Conservation (phyloP, 352 stramenopile genomes). For the Globisporangium emineosum region DNA sequence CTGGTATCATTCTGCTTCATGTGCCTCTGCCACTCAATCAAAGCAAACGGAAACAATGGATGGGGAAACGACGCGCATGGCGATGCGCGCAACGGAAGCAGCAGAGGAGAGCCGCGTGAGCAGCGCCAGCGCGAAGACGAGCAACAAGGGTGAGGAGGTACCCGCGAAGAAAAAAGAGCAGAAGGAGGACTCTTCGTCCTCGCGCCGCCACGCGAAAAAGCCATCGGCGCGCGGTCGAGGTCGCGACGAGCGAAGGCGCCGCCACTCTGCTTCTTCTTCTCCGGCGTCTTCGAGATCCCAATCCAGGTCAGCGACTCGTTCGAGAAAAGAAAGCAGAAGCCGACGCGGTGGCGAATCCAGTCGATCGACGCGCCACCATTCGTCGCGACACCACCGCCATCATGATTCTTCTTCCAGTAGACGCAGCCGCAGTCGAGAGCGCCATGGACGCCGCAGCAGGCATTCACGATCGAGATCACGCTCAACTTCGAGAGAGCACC, state of each 20-base stretch:
- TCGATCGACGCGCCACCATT: conserved; percentile 7
- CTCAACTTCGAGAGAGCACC: conserved; percentile 22
- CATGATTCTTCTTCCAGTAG: conserved; percentile 7
- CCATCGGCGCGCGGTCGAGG: neutral
- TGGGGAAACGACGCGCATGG: conserved; percentile 2
- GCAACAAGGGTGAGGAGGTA: neutral
- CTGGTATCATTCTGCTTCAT: too few species aligned
- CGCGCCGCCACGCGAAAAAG: neutral
- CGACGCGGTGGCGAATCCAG: conserved; percentile 1
- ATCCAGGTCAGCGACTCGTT: conserved; percentile 25
- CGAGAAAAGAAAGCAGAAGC: conserved; percentile 6
- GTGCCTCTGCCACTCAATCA: neutral
- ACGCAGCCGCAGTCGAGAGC: conserved; percentile 20
- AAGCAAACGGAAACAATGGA: neutral
- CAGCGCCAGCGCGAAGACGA: neutral
- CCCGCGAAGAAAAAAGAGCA: neutral
- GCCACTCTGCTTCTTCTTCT: neutral
- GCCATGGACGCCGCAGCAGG: neutral
- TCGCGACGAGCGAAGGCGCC: conserved; percentile 2
- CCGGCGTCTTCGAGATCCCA: conserved; percentile 10
- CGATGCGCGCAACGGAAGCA: neutral
- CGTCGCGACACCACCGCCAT: conserved; percentile 13
- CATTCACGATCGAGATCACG: conserved; percentile 13
- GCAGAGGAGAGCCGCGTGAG: neutral
- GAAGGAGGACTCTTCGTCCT: neutral